Conservation (phyloP, 2,329 filamentous ascomycete genomes). For the Mycosphaerella arachidis region DNA sequence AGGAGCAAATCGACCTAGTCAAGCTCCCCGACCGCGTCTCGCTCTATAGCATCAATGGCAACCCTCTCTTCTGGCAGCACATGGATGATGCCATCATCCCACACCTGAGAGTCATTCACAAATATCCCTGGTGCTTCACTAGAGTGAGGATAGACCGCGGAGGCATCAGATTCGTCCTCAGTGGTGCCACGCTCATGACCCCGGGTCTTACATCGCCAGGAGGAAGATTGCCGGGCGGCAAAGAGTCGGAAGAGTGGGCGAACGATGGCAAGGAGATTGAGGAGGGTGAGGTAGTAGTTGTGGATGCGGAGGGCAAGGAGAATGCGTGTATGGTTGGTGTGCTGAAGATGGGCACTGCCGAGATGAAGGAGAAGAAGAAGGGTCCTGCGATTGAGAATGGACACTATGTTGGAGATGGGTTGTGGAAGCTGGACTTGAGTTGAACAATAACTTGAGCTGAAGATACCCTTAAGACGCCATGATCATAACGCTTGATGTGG, state of each 20-base stretch:
- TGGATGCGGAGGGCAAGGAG: constrained; percentile 89
- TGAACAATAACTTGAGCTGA: constrained; percentile 41
- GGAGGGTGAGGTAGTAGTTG: constrained; percentile 78
- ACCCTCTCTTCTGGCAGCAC: constrained; percentile 88
- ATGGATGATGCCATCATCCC: constrained; percentile 73
- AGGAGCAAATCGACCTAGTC: constrained; percentile 80
- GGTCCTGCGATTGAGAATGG: constrained; percentile 89
- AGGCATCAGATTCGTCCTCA: constrained; percentile 93
- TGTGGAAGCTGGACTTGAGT: constrained; percentile 70
- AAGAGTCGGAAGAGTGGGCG: constrained; percentile 39
- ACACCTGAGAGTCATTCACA: constrained; percentile 83
- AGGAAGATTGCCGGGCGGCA: constrained; percentile 64
- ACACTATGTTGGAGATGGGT: constrained; percentile 88
- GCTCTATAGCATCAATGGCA: constrained; percentile 75
- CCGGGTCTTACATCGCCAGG: constrained; percentile 83
- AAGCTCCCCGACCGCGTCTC: constrained; percentile 90
- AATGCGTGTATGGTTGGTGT: constrained; percentile 84
- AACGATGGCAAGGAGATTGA: constrained; percentile 64
- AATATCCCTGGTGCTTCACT: constrained; percentile 79
- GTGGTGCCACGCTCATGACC: constrained; percentile 91
- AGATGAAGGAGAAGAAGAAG: constrained; percentile 92
- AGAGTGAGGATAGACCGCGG: constrained; percentile 88
- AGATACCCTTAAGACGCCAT: neutral
- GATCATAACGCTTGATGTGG: neutral
- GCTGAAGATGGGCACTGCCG: constrained; percentile 77